Evolutionary conservation across 495 filamentous ascomycete species (phyloP), one percentile per base, ranked within the genome.

Genomic region (Penicillium alfredii): DNA sequence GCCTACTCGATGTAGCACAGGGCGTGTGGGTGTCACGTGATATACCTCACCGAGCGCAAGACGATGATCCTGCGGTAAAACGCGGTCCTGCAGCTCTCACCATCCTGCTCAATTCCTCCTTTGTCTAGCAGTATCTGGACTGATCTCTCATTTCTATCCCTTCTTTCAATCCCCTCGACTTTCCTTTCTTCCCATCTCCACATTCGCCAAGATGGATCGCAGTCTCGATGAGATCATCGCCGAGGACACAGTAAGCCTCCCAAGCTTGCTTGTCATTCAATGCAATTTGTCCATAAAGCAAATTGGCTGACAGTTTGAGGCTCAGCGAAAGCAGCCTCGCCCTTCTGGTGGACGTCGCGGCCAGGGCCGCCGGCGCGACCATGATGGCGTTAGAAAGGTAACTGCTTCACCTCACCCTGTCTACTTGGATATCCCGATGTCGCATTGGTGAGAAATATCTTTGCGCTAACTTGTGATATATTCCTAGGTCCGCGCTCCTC

Each of bases 221-320:
- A 82, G 80, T 55, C 72, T 92, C 30, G 86, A 90, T 59, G 86
- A 92, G 58, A 85, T 87, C 51, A 86, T 92, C 46, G 76, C 76
- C 40, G 86, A 88, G 53, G 82, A 82, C 51, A 76, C 81, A 68
- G 84, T 86, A 82, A 55, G 74, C 16, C 21, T 45, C 12, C 12
- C 21, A 23, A 19, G 30, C 15, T 21, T 12, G 18, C 15, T 32
- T 14, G 8, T 14, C 20, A 10, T 24, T 10, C 23, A 30, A 15
- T 18, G 10, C 12, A 25, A 20, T 20, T 18, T 19, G n/a, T n/a
- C n/a, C 22, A 25, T 14, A n/a, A 16, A 10, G 7, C 23, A 29
- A 4, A 9, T 27, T 25, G 13, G 24, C 49, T 56, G 26, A 61
- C 44, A 30, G 17, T 6, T 32, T 28, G 11, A 17, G 10, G 16